Evolutionary conservation across 495 filamentous ascomycete genomes (phyloP).

Genomic region (Filosporella fistucella): DNA sequence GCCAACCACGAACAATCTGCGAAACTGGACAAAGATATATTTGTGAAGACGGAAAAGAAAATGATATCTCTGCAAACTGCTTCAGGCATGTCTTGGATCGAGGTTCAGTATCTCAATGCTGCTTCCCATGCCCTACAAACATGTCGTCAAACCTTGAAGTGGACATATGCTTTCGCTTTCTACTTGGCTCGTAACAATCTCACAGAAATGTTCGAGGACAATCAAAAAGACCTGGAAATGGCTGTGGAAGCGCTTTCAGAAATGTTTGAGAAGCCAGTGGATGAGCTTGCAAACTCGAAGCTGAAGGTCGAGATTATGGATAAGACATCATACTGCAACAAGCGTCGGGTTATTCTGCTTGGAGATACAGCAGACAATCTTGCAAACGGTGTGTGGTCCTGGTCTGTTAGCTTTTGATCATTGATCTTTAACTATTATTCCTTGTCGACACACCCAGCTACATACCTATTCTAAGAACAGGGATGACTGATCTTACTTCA

Average conservation of each 20-base stretch:
- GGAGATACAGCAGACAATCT: constrained; percentile 90
- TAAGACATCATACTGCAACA: constrained; percentile 94
- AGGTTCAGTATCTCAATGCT: constrained; percentile 91
- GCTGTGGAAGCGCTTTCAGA: constrained; percentile 92
- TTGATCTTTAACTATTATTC: constrained; percentile 22
- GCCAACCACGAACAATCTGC: constrained; percentile 98
- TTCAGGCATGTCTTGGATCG: constrained; percentile 97
- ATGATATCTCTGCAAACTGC: constrained; percentile 92
- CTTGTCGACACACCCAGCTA: too few relatives aligned
- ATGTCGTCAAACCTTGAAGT: constrained; percentile 95
- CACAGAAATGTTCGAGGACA: constrained; percentile 97
- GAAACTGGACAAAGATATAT: constrained; percentile 94
- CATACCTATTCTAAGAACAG: too few relatives aligned
- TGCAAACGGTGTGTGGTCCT: constrained; percentile 65
- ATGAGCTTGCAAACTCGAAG: constrained; percentile 64
- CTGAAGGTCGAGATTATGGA: constrained; percentile 98
- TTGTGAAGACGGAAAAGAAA: constrained; percentile 95
- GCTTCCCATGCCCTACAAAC: constrained; percentile 93
- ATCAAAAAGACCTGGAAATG: constrained; percentile 96
- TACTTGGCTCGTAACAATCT: constrained; percentile 93
- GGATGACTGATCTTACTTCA: too few relatives aligned
- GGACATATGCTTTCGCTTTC: constrained; percentile 98
- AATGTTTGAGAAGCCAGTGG: constrained; percentile 94
- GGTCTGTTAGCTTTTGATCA: constrained; percentile 24
- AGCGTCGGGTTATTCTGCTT: constrained; percentile 81